Base-by-base conservation (phyloP, 164 flowering plant genomes). In the Cinnamomum chago region DNA sequence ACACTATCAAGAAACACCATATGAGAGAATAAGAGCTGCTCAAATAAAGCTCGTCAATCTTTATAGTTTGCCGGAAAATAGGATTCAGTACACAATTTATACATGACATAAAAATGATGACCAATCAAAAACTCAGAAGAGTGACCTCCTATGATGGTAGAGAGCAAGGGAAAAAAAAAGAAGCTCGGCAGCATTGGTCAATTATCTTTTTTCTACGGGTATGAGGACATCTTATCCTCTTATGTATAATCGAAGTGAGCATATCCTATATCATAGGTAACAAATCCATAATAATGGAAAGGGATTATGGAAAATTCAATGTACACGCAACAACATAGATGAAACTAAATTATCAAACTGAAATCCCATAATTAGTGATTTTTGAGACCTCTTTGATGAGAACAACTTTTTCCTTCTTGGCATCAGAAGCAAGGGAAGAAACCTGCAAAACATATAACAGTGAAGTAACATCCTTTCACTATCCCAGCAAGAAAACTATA, bases 291-390 rank as follows among this genome's bases (percentile, higher is more conserved):
- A 40, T 40, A 9, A 30, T 28, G 9, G 55, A 13, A 68, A 68
- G 15, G 10, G 25, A 71, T 27, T 9, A 51, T 58, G 2, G 5
- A 17, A 71, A 58, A 58, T n/a, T 58, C 40, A 35, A 71, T 58
- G 18, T 58, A 71, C 73, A 55, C 12, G 40, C 10, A 52, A 58
- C 66, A 9, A 71, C 58, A 7, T 40, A 14, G 25, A 22, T 17
- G 30, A 40, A 40, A 64, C 15, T 52, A 28, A 72, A 73, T 40
- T 64, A 74, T 95, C 86, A 93, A 73, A 95, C 85, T 9, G 99
- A 89, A 67, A 93, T 90, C 70, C 98, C 98, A 74, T 90, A 84
- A 62, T 95, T 90, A 72, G 90, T 90, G 72, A 95, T 95, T 80
- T 89, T 95, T 20, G 90, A 72, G 14, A 95, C 92, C 80, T 89